Conservation (phyloP, 176 grass and related monocot genomes). For the Tillandsia leiboldiana region DNA sequence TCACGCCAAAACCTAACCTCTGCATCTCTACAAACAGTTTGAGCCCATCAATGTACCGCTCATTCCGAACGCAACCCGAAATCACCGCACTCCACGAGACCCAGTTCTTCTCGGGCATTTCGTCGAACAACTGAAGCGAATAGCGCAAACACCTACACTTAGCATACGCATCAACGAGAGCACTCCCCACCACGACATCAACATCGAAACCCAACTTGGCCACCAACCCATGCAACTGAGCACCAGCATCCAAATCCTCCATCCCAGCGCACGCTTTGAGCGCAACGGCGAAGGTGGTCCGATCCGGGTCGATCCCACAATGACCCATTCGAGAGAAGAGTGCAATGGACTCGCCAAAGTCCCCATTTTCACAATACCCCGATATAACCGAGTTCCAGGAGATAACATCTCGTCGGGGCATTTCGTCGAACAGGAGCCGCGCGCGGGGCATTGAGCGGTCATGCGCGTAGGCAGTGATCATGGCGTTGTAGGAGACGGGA, state of each 20-base stretch:
- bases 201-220: slow-evolving; percentile 44
- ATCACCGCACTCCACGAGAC: slow-evolving; percentile 61
- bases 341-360: slow-evolving; percentile 23
- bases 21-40: slow-evolving; percentile 78
- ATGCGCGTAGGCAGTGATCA: slow-evolving; percentile 38
- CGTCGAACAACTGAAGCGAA: slow-evolving; percentile 38
- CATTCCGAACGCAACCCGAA: slow-evolving; percentile 54
- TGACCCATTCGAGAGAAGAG: slow-evolving; percentile 48
- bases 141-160: slow-evolving; percentile 60
- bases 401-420: slow-evolving; percentile 50
- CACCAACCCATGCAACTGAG: slow-evolving; percentile 41
- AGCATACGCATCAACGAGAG: slow-evolving; percentile 77
- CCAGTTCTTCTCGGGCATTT: slow-evolving; percentile 70
- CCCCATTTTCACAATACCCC: slow-evolving; percentile 27
- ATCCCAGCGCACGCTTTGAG: slow-evolving; percentile 55
- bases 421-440: slow-evolving; percentile 30
- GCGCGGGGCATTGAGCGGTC: slow-evolving; percentile 19
- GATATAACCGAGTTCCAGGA: slow-evolving; percentile 67
- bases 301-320: slow-evolving; percentile 25
- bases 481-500: slow-evolving; percentile 63
- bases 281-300: slow-evolving; percentile 39
- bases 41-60: slow-evolving; percentile 28
- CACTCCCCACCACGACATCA: slow-evolving; percentile 42
- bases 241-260: slow-evolving; percentile 35
- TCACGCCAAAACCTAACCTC: slow-evolving; percentile 40